phyloP scores from a whole-genome alignment of 208 protist genomes.

The Naegleria gruberi region DNA sequence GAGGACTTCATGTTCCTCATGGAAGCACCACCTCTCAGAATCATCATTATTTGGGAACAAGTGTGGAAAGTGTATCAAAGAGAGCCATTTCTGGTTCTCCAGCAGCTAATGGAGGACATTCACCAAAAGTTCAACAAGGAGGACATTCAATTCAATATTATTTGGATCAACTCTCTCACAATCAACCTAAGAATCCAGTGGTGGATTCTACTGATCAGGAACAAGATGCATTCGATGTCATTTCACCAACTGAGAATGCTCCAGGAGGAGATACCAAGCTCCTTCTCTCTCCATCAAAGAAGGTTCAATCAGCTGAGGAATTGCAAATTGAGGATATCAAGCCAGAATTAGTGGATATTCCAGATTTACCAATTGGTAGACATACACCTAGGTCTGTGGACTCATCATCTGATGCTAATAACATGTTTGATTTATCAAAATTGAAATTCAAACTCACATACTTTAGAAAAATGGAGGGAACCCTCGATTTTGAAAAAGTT shows the following conservation, averaged over 20 bases:
- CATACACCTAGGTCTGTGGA: no score
- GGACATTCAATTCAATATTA: background rate
- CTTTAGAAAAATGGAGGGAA: background rate
- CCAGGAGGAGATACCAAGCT: no score
- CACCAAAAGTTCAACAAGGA: background rate
- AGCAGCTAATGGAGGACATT: background rate
- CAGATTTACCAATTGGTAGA: no score
- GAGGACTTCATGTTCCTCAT: background rate
- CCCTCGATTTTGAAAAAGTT: background rate
- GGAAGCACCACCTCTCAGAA: background rate
- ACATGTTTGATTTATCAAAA: no score
- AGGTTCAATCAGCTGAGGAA: background rate
- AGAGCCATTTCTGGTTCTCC: no score
- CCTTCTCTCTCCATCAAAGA: no score
- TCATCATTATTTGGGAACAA: no score
- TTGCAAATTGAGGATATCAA: background rate
- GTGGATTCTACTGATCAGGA: background rate
- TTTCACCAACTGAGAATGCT: background rate
- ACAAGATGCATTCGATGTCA: background rate
- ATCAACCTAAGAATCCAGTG: background rate
- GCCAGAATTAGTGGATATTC: background rate
- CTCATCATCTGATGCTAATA: no score
- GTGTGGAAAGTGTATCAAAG: no score
- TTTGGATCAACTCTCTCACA: background rate
- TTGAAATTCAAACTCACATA: background rate